phyloP scores from a whole-genome alignment of 108 stramenopile genomes.

The Cyclotella cryptica region DNA sequence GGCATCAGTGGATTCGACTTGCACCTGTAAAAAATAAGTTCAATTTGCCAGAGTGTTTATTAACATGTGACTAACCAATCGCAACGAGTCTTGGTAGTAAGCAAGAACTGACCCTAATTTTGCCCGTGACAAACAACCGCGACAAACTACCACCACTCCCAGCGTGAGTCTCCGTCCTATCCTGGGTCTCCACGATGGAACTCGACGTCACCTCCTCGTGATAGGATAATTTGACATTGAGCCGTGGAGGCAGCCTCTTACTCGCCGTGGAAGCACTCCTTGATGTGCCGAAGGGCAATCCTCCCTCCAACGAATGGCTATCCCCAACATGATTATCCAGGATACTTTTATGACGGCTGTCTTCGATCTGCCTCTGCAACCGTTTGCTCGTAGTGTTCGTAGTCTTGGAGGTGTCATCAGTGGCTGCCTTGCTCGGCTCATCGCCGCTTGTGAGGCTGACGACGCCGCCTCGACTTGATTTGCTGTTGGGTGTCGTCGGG shows the following conservation, averaged over 20 bases:
- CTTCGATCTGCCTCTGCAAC: not conserved
- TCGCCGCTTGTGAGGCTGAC: too few species aligned
- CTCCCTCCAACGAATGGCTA: not conserved
- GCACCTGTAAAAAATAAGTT: conserved; percentile 36
- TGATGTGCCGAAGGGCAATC: not conserved
- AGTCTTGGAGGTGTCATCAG: not conserved
- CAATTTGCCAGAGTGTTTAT: not conserved
- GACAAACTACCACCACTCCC: conserved; percentile 36
- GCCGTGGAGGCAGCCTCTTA: conserved; percentile 47
- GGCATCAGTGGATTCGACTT: conserved; percentile 67
- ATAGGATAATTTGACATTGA: conserved; percentile 58
- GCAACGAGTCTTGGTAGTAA: not conserved
- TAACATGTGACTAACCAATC: not conserved
- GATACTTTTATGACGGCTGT: not conserved
- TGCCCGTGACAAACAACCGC: conserved; percentile 61
- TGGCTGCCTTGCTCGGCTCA: not conserved
- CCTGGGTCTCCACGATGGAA: conserved; percentile 33
- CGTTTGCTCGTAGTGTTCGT: conserved; percentile 6
- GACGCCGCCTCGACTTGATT: too few species aligned
- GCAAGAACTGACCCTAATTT: conserved; percentile 50
- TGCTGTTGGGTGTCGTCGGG: too few species aligned
- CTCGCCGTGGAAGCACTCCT: not conserved
- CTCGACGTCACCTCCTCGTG: conserved; percentile 72
- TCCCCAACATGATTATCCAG: too few species aligned
- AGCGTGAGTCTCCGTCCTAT: not conserved